These are phyloP conservation scores for Lentinula sp. DNA, from an alignment of 768 basidiomycete species.

Conservation along the genomic window DNA sequence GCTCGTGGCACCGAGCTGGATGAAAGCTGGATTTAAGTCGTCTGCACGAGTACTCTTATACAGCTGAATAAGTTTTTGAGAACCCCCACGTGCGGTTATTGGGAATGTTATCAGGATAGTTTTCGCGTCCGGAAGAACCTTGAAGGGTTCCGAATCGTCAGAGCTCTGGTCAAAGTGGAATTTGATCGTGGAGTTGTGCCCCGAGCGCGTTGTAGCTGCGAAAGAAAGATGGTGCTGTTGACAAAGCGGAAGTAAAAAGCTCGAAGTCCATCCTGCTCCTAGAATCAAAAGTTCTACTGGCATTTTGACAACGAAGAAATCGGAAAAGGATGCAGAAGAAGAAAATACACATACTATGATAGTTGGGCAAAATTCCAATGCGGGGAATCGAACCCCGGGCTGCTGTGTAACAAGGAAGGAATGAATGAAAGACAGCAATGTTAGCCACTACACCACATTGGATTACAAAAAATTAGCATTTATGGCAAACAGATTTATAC, in stretches of 20 bases:
- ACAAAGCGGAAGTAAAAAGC: constrained; percentile 54
- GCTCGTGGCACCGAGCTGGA: constrained; percentile 56
- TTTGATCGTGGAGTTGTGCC: constrained; percentile 39
- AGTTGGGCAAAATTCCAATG: too few relatives aligned
- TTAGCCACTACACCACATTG: too few relatives aligned
- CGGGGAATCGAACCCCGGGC: too few relatives aligned
- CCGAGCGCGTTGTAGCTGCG: constrained; percentile 52
- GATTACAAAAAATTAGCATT: too few relatives aligned
- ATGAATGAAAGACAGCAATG: too few relatives aligned
- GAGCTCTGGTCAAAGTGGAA: constrained; percentile 52
- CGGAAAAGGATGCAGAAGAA: too few relatives aligned
- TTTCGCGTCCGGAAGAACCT: constrained; percentile 41
- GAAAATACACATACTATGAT: too few relatives aligned
- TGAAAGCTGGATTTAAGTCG: constrained; percentile 30
- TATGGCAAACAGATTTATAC: too few relatives aligned
- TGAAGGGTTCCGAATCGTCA: constrained; percentile 37
- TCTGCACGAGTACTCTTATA: constrained; percentile 32
- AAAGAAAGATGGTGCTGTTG: constrained; percentile 29
- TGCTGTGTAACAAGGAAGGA: too few relatives aligned
- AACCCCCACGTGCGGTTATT: constrained; percentile 39
- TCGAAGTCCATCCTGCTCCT: constrained; percentile 63
- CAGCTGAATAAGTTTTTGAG: constrained; percentile 36
- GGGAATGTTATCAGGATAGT: constrained; percentile 57
- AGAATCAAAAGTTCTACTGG: constrained; percentile 31
- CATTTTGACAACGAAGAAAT: not conserved